Base-by-base conservation (phyloP, 2,329 filamentous ascomycete species). In the Colletotrichum destructivum region DNA sequence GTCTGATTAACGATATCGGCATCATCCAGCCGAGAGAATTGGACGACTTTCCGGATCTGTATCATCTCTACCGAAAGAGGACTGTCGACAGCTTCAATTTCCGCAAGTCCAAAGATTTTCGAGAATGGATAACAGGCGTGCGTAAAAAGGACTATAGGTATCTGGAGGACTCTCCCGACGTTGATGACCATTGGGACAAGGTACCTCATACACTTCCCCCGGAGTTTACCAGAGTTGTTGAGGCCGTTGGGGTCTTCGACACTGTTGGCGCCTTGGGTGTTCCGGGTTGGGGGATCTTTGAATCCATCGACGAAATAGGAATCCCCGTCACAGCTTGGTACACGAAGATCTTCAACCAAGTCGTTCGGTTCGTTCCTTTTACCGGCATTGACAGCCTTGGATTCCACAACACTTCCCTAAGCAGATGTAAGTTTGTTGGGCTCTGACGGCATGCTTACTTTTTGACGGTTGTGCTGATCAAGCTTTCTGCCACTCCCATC, bases 1-100 rank as follows among this genome's bases (percentile, higher is more conserved):
- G 83, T 62, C 79, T 84, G 52, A 76, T 84, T 44, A 73, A 63
- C 1, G 75, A 76, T 21, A 72, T 77, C 16, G 76, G 76, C 23
- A 63, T 77, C 54, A 69, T 76, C 11, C 59, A 40, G 11, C 73
- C 73, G 1, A 38, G 49, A 1, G 62, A 66, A 11, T 15, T 66
- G 52, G 21, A 59, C 13, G 54, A 56, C 44, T 66, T 66, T n/a
- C 52, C 62, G n/a, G 54, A 47, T 12, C 21, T 66, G 6, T 66
- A 56, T 11, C 3, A 16, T 2, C 2, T 44, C 3, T 54, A 71
- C n/a, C 57, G 51, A 4, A 26, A 57, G 47, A 23, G 23, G 2
- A 12, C 35, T 35, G 2, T 21, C 6, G 26, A 71, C 2, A 51
- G 51, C 23, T n/a, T 44, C 3, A 52, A 26, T 3, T 71, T 71